A percentile compares a stretch with the other conserved stretches of the same genome.
These are phyloP conservation scores for Zymoseptoria passerinii DNA, from an alignment of 2,329 filamentous ascomycete genomes.

Conservation along the genomic window DNA sequence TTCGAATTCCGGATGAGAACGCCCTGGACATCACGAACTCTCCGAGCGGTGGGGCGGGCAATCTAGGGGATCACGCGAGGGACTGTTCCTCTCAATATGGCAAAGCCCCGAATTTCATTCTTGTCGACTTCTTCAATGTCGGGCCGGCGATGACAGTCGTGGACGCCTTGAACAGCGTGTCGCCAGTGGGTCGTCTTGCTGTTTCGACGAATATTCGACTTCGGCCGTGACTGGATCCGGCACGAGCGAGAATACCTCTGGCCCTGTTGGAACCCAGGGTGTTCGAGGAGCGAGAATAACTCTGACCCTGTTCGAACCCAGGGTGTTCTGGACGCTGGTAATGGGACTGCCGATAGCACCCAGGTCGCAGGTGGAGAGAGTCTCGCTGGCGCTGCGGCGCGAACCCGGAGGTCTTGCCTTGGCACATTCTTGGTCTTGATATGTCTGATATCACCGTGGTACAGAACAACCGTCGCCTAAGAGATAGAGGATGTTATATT, in stretches of 20 bases:
- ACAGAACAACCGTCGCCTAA: background rate
- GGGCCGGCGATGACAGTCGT: conserved; percentile 38
- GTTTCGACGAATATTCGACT: conserved; percentile 2
- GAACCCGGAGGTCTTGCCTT: background rate
- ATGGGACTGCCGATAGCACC: background rate
- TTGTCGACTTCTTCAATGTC: conserved; percentile 40
- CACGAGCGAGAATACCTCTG: conserved; percentile 8
- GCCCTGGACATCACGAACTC: conserved; percentile 37
- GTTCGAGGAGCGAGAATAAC: conserved; percentile 6
- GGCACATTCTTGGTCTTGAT: background rate
- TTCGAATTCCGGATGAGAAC: conserved; percentile 36
- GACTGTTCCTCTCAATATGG: conserved; percentile 34
- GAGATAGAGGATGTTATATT: background rate
- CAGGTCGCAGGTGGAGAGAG: background rate
- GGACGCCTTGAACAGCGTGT: conserved; percentile 32
- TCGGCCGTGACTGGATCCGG: background rate
- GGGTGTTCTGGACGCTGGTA: background rate
- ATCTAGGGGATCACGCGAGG: conserved; percentile 36
- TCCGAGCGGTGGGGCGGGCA: conserved; percentile 32
- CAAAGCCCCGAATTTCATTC: conserved; percentile 35
- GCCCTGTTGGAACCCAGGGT: background rate
- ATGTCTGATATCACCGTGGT: background rate
- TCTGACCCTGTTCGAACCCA: background rate
- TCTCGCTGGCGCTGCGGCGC: background rate
- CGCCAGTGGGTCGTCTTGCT: conserved; percentile 8